Evolutionary conservation across 1,284 basidiomycete species (phyloP), one percentile per base, ranked within the genome.

Genomic region (Papiliotrema nemorosa): DNA sequence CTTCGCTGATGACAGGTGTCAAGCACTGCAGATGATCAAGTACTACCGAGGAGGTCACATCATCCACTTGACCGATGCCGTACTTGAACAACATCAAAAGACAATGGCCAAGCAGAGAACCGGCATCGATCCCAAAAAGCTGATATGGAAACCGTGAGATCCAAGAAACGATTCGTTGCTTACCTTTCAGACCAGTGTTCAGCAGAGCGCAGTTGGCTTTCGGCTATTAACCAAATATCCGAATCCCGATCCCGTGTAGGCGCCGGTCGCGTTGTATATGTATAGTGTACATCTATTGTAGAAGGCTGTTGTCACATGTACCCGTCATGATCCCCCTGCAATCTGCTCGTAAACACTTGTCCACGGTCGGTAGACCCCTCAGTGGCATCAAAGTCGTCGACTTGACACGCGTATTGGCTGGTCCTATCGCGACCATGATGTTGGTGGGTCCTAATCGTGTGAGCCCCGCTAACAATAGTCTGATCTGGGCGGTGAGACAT

Each of bases 21-120:
- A 89, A 70, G 91, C 91, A 18, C 77, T 97, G 52, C 91, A 94
- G 74, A 81, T 98, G 63, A 90, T 98, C 78, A 96, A 96, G 70
- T 91, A 92, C 70, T 91, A 89, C 79, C 94, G 96, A 70, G 92
- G 91, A 20, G 87, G 90, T 64, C 90, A 98, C 74, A 86, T 94
- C 59, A 88, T 98, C 57, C 90, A 87, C 71, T 80, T 99, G 37
- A 90, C 90, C 41, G 91, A 96, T 59, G 82, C 87, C 20, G 85
- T 97, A 26, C 80, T 97, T 49, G 92, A 94, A 69, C 86, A 91
- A 69, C 86, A 97, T 74, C 84, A 87, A 72, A 91, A 90, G 73
- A 80, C 84, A 31, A 83, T 82, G 76, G 82, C 79, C 65, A 98
- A 97, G 78, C 81, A 84, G 50, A 80, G 86, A 54, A 80, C 85